These are phyloP conservation scores for Waitea zeae DNA, from an alignment of 1,284 basidiomycete species.

Conservation along the genomic window DNA sequence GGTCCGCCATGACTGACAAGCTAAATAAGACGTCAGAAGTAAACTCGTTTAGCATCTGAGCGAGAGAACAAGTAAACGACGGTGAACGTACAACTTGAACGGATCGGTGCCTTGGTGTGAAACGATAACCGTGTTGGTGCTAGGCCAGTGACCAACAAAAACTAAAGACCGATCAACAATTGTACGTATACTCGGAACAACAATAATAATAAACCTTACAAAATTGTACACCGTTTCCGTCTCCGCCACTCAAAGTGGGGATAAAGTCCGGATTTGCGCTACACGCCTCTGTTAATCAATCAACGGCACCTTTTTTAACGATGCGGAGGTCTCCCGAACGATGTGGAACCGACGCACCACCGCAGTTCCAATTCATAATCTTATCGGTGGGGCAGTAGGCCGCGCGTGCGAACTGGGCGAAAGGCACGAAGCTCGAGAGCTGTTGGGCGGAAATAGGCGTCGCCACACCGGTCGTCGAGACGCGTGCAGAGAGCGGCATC, in stretches of 20 bases:
- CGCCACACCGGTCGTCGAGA: no score
- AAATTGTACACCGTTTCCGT: conserved; percentile 17
- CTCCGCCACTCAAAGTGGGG: conserved; percentile 18
- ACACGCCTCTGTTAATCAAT: conserved; percentile 15
- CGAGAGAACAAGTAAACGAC: background rate
- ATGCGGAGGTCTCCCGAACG: background rate
- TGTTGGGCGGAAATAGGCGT: no score
- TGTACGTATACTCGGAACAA: conserved; percentile 4
- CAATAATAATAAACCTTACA: conserved; percentile 12
- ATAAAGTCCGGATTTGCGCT: conserved; percentile 17
- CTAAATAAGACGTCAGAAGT: conserved; percentile 2
- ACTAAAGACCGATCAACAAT: conserved; percentile 9
- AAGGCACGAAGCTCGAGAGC: conserved; percentile 27
- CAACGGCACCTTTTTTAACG: background rate
- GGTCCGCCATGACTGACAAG: conserved; percentile 5
- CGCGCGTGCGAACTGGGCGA: conserved; percentile 30
- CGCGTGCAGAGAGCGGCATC: no score
- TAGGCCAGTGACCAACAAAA: conserved; percentile 18
- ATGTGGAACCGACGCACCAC: conserved; percentile 15
- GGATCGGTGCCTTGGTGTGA: conserved; percentile 10
- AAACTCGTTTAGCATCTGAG: no score
- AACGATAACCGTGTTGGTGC: conserved; percentile 7
- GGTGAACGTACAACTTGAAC: conserved; percentile 5
- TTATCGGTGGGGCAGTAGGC: conserved; percentile 27
- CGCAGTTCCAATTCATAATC: conserved; percentile 25